Evolutionary conservation across 768 basidiomycete genomes (phyloP), one percentile per base, ranked within the genome.

Genomic region (Clitopilus passeckerianus): DNA sequence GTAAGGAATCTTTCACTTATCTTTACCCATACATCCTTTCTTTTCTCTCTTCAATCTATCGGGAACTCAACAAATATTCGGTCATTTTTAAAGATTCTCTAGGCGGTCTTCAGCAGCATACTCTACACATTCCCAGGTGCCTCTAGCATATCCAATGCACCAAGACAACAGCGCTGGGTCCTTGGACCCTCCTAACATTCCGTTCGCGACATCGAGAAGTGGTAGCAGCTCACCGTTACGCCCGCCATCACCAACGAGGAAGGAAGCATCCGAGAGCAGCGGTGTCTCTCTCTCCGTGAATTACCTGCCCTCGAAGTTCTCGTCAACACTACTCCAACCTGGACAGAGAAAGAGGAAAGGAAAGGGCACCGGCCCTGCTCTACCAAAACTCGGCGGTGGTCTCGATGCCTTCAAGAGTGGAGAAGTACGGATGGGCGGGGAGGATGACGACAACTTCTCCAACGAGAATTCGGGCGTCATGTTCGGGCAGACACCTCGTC

Each of bases 221-320:
- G 63, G 65, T 0, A 53, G 46, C 14, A 52, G 59, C 10, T 34
- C 65, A n/a, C 34, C 62, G 12, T 58, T 60, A 43, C 60, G 56
- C 6, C 57, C 60, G 23, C 27, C 46, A 12, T 50, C 60, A 18
- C 64, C 66, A 8, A 64, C 55, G 50, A 63, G 41, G 3, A 33
- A 34, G 24, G 44, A 37, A 0, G 37, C 14, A 12, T 50, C 61
- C 7, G 62, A 66, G 8, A 61, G 56, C 57, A 68, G 64, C 52
- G 61, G 61, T 41, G 64, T 73, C 23, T 73, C 74, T 15, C 80
- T 88, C 60, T 78, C 79, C 54, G 77, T 87, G 66, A 87, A 90
- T 70, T 91, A 89, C 68, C 77, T 90, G 22, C 90, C 90, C 6
- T 71, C 80, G 54, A 91, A 91, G 73, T 89, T 90, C 74, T 85